These are phyloP conservation scores for Aegilops bicornis DNA, from an alignment of 176 grass and related monocot genomes.

Conservation along the genomic window DNA sequence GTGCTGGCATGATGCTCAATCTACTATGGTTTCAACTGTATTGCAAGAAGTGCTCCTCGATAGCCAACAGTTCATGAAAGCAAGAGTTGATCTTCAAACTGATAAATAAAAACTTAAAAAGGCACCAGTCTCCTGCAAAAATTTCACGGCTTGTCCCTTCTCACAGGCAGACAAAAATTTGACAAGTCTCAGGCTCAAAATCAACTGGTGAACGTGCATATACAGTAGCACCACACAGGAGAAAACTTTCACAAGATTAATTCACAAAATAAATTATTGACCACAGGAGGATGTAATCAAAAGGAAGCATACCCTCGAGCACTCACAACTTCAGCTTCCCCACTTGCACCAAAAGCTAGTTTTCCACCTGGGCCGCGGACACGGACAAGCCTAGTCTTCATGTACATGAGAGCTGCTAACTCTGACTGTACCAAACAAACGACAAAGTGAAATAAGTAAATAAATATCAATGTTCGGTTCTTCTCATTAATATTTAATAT, in stretches of 20 bases:
- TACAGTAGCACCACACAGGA: background rate
- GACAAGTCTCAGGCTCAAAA: background rate
- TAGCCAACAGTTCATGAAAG: background rate
- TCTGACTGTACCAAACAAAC: constrained; percentile 60
- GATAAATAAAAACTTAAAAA: background rate
- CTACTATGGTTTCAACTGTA: background rate
- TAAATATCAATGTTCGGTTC: constrained; percentile 20
- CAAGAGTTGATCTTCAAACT: background rate
- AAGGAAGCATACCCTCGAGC: constrained; percentile 69
- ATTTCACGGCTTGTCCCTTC: background rate
- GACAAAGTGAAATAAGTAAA: constrained; percentile 24
- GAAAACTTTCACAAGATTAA: background rate
- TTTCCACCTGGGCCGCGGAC: constrained; percentile 81
- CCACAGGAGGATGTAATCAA: background rate
- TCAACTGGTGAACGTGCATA: background rate
- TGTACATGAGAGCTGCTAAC: constrained; percentile 96
- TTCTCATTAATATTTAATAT: constrained; percentile 23
- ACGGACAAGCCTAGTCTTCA: constrained; percentile 92
- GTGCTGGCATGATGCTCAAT: background rate
- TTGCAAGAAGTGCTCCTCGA: background rate
- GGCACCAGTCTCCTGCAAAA: background rate
- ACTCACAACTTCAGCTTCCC: constrained; percentile 99
- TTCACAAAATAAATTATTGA: constrained; percentile 12
- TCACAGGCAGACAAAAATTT: background rate
- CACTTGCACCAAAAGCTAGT: constrained; percentile 75